Evolutionary conservation across 2,329 filamentous ascomycete species (phyloP).

Genomic region (Clonostachys sp.): DNA sequence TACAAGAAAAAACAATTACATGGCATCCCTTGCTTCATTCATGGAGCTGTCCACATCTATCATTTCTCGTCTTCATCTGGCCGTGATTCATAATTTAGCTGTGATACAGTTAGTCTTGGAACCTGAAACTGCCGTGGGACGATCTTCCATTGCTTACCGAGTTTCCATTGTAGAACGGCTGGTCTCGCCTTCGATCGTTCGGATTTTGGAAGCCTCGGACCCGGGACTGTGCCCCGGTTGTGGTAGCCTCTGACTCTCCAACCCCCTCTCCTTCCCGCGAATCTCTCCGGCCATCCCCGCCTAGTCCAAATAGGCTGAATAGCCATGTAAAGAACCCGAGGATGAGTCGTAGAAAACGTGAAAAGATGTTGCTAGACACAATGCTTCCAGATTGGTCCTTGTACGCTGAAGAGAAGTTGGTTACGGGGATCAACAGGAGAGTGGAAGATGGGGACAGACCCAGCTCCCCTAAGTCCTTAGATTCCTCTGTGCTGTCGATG

Average conservation of each 20-base stretch:
- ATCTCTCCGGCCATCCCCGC: slow-evolving; percentile 5
- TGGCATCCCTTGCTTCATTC: slow-evolving; percentile 13
- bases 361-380: slow-evolving; percentile 15
- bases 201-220: slow-evolving; percentile 34
- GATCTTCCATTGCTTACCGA: slow-evolving; percentile 53
- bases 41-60: slow-evolving; percentile 3
- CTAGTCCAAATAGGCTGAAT: slow-evolving; percentile 20
- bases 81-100: slow-evolving; percentile 67
- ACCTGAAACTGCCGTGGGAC: not conserved
- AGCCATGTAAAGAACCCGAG: slow-evolving; percentile 28
- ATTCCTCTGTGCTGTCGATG: slow-evolving; percentile 73
- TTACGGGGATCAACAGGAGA: slow-evolving; percentile 72
- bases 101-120: not conserved
- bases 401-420: slow-evolving; percentile 38
- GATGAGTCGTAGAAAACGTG: slow-evolving; percentile 20
- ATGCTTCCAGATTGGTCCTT: slow-evolving; percentile 6
- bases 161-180: slow-evolving; percentile 88
- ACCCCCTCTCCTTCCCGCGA: not conserved
- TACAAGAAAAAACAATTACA: not conserved
- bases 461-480: slow-evolving; percentile 60
- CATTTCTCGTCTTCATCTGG: slow-evolving; percentile 51
- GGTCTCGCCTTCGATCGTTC: slow-evolving; percentile 48
- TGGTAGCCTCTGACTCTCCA: not conserved
- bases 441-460: slow-evolving; percentile 77
- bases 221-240: slow-evolving; percentile 1